Evolutionary conservation across 164 flowering plant species (phyloP), one percentile per base, ranked within the genome.

Genomic region (Taxillus chinensis): DNA sequence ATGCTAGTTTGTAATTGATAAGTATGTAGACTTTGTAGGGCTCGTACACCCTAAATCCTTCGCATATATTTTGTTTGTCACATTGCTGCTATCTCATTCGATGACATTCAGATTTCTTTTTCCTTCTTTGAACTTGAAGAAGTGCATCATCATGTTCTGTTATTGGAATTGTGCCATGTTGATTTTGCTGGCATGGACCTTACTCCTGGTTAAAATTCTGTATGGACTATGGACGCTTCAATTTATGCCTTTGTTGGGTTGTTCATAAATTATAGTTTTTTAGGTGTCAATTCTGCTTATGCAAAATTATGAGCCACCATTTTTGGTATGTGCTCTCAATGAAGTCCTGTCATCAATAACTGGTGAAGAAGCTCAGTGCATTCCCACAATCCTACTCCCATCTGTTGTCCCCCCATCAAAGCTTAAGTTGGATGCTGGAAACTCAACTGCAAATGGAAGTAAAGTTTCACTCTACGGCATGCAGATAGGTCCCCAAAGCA

Each of bases 271-370:
- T 11, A 48, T 48, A 7, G 41, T 27, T 51, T 65, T 45, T 57
- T 75, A 89, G 96, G 85, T 84, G 41, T 78, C 96, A 13, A 51
- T 89, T 16, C 45, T 89, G 69, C 79, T 83, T 46, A 46, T 86
- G 73, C 75, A 82, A 59, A 66, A 67, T 60, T 81, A 80, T 67
- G 82, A 77, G 72, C 81, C 86, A 13, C 96, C 96, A 50, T 37
- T 74, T 67, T 69, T 82, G 68, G 83, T 75, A 3, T 85, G 87
- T 75, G 89, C 85, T 9, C 41, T 89, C 37, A 75, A 70, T 78
- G 86, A 82, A 72, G 78, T 84, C 43, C 63, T 89, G 61, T 60
- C 68, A 61, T 67, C 76, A 43, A 66, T 86, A 55, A 68, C 56
- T 16, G 75, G 67, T 48, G 87, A 77, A 50, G 61, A 67, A 13